Evolutionary conservation across 345 rosid species (phyloP).

Genomic region (Hevea brasiliensis): DNA sequence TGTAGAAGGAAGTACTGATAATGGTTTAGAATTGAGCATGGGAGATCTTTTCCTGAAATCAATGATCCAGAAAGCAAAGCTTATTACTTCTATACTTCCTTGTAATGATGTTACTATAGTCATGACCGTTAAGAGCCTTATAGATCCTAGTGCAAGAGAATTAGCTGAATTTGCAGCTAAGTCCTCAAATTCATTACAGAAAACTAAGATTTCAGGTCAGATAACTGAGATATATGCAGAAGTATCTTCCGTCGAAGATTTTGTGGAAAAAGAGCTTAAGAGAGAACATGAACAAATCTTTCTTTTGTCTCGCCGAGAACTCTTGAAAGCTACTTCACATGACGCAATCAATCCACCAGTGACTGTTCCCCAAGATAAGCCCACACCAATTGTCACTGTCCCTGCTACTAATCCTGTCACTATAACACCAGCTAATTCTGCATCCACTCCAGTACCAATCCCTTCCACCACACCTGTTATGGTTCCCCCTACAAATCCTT

Average conservation of each 20-base stretch:
- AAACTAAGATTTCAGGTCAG: conserved; percentile 14
- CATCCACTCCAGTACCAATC: conserved; percentile 27
- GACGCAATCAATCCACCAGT: conserved; percentile 39
- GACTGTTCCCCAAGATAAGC: conserved; percentile 32
- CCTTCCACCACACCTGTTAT: conserved; percentile 44
- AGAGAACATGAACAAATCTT: conserved; percentile 22
- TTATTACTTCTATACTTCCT: conserved; percentile 28
- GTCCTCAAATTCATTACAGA: conserved; percentile 29
- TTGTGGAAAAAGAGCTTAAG: conserved; percentile 7
- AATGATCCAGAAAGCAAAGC: conserved; percentile 22
- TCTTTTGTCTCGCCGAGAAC: conserved; percentile 39
- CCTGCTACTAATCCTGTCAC: conserved; percentile 50
- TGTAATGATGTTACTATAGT: conserved; percentile 24
- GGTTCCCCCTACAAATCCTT: conserved; percentile 42
- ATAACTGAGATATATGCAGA: conserved; percentile 33
- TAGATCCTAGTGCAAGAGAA: conserved; percentile 25
- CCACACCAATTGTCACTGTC: conserved; percentile 60
- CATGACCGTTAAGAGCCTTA: conserved; percentile 21
- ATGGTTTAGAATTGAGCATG: conserved; percentile 18
- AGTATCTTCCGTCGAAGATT: conserved; percentile 20
- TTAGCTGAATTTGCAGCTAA: conserved; percentile 22
- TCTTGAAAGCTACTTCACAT: conserved; percentile 29
- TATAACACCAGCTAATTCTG: conserved; percentile 37
- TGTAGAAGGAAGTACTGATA: conserved; percentile 28
- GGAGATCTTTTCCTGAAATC: conserved; percentile 30